Conservation (phyloP, 352 stramenopile genomes). For the Achlya hypogyna region DNA sequence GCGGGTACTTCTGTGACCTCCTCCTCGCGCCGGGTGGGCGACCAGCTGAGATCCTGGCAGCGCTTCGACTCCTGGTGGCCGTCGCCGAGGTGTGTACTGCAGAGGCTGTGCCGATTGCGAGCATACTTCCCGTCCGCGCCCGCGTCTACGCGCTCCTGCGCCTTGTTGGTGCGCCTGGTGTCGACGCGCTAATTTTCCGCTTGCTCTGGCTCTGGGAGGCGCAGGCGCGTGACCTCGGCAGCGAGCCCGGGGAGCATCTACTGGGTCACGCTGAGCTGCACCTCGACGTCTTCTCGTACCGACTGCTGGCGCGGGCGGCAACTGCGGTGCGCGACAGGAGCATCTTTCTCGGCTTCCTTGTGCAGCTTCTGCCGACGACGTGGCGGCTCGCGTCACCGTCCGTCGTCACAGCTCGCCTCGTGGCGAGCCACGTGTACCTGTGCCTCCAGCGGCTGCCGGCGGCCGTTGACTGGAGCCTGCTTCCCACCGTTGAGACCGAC, state of each 20-base stretch:
- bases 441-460: not conserved
- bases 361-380: not conserved
- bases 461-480: not conserved
- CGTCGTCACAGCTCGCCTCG: not conserved
- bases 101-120: not conserved
- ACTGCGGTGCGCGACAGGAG: not conserved
- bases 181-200: not conserved
- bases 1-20: not conserved
- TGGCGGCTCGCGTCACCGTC: no score
- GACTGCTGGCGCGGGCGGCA: not conserved
- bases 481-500: not conserved
- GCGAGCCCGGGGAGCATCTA: not conserved
- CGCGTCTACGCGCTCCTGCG: not conserved
- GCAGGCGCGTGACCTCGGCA: not conserved
- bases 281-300: not conserved
- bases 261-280: not conserved
- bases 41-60: not conserved
- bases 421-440: not conserved
- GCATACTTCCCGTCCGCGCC: not conserved
- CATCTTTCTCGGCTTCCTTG: not conserved
- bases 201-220: conserved; percentile 11
- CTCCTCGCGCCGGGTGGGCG: not conserved
- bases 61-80: not conserved
- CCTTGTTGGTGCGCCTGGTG: not conserved
- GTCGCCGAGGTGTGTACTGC: not conserved